phyloP scores from a whole-genome alignment of 2,329 filamentous ascomycete genomes.

The Fusarium sp. region DNA sequence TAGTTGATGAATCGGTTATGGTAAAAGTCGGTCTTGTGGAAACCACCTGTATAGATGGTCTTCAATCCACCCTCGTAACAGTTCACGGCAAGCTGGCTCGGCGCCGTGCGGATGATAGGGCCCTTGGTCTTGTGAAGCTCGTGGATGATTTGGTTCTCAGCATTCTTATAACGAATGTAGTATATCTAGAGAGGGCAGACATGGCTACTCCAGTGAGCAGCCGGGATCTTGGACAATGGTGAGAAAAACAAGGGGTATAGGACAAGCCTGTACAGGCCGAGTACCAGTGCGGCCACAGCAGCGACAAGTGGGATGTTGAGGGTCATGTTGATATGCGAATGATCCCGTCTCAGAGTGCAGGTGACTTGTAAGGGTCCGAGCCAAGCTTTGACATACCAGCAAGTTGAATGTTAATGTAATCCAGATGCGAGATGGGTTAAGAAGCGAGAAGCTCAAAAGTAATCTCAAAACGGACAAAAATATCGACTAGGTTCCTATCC shows the following conservation, averaged over 20 bases:
- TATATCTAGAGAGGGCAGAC: slow-evolving; percentile 36
- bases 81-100: slow-evolving; percentile 76
- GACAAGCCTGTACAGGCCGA: not conserved
- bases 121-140: not conserved
- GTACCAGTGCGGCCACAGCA: not conserved
- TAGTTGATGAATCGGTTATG: slow-evolving; percentile 80
- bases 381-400: not conserved
- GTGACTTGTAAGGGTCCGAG: not conserved
- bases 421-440: not conserved
- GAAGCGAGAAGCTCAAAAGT: not conserved
- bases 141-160: slow-evolving; percentile 44
- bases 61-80: slow-evolving; percentile 71
- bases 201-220: slow-evolving; percentile 36
- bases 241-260: slow-evolving; percentile 25
- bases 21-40: slow-evolving; percentile 77
- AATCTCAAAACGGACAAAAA: not conserved
- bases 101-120: slow-evolving; percentile 45
- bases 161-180: slow-evolving; percentile 10
- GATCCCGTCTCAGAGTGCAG: not conserved
- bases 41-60: slow-evolving; percentile 77
- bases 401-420: not conserved
- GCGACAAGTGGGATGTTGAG: not conserved
- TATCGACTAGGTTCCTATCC: not conserved
- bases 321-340: not conserved
- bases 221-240: slow-evolving; percentile 37